Base-by-base conservation (phyloP, 495 filamentous ascomycete species). In the Pyrenopolyporus hunteri region DNA sequence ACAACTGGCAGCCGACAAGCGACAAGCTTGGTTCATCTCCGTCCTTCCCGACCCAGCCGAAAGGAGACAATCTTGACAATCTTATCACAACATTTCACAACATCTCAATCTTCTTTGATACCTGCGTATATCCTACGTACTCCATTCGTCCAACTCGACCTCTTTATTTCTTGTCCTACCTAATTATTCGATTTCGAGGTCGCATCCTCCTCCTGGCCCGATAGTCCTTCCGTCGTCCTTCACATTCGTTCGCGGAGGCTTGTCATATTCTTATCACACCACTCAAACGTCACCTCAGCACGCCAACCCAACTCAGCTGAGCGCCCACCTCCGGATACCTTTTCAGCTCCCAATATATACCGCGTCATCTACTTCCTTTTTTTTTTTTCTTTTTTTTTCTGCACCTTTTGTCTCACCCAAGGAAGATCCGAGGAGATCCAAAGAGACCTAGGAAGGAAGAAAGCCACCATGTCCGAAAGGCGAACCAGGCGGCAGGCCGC, bases 401-500 rank as follows among this genome's bases (percentile, higher is more conserved):
- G n/a, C 36, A 35, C 45, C 36, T 31, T 20, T 50, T 25, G 22
- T 26, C 39, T n/a, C n/a, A n/a, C n/a, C n/a, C n/a, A n/a, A n/a
- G n/a, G n/a, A n/a, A n/a, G n/a, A n/a, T n/a, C n/a, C n/a, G n/a
- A n/a, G n/a, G n/a, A n/a, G n/a, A n/a, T n/a, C n/a, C n/a, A n/a
- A n/a, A n/a, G n/a, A n/a, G n/a, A n/a, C n/a, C n/a, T n/a, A n/a
- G n/a, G n/a, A n/a, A n/a, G 19, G 17, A n/a, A 35, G 29, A 19
- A 39, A 47, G 13, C 42, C 51, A 52, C 26, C 40, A 74, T 74
- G 72, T 67, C 70, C 10, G 70, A 70, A 43, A 60, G 66, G 37
- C 45, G 60, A 40, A 74, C 72, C 14, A 67, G 70, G 64, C 68
- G 72, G 49, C 72, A 74, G 59, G 59, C 67, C 45, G 71, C 71